A percentile compares a stretch with the other conserved stretches of the same genome.
Conservation (phyloP, 129 eudicot genomes). For the Saussurea involucrata region DNA sequence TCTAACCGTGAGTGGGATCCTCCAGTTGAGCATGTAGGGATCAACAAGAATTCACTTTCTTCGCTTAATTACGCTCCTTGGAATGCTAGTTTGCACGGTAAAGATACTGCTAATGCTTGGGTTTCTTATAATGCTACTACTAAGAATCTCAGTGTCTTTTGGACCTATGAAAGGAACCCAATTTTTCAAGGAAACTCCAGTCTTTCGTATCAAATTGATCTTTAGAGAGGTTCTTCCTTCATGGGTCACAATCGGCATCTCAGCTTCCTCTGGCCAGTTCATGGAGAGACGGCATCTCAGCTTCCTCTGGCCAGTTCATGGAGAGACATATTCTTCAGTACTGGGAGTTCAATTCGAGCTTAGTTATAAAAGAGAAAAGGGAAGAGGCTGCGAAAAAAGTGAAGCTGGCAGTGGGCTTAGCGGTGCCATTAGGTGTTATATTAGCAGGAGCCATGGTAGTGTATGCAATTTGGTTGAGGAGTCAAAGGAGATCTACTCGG, state of each 20-base stretch:
- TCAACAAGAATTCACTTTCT: constrained; percentile 36
- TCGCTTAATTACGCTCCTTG: constrained; percentile 21
- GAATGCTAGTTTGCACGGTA: constrained; percentile 43
- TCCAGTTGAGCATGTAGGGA: constrained; percentile 37
- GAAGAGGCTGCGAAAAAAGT: constrained; percentile 4
- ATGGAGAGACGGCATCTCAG: constrained; percentile 42
- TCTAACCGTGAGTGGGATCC: constrained; percentile 49
- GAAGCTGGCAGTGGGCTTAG: constrained; percentile 17
- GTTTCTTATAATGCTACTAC: constrained; percentile 41
- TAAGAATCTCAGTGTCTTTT: constrained; percentile 35
- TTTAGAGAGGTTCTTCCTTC: constrained; percentile 38
- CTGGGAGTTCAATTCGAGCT: constrained; percentile 44
- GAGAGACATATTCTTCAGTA: constrained; percentile 33
- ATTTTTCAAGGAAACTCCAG: constrained; percentile 29
- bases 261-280: constrained; percentile 41
- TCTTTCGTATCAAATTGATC: constrained; percentile 30
- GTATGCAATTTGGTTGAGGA: background rate
- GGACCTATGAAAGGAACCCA: constrained; percentile 31
- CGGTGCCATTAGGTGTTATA: constrained; percentile 16
- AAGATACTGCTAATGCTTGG: constrained; percentile 34
- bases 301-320: constrained; percentile 37
- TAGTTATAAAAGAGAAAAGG: constrained; percentile 8
- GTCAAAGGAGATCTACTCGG: background rate
- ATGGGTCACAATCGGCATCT: constrained; percentile 43
- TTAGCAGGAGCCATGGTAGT: constrained; percentile 6